Evolutionary conservation across 1,284 basidiomycete species (phyloP).

Genomic region (Tremellales sp.): DNA sequence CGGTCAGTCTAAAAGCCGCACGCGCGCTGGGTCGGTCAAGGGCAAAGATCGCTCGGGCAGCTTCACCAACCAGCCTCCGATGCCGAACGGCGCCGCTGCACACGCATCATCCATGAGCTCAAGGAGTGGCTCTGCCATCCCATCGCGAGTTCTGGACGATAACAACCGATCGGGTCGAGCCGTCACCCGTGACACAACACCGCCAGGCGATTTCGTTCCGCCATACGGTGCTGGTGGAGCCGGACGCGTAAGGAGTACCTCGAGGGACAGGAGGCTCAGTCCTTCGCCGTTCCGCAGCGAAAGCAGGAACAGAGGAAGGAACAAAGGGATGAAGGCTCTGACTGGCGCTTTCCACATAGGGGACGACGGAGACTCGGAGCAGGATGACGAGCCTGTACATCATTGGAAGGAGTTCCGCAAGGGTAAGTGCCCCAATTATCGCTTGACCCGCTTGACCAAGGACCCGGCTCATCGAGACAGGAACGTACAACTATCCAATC

Average conservation of each 20-base stretch:
- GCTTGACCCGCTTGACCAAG: not conserved
- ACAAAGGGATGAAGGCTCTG: slow-evolving; percentile 47
- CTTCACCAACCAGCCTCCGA: slow-evolving; percentile 1
- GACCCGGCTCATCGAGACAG: slow-evolving; percentile 45
- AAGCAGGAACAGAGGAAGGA: slow-evolving; percentile 43
- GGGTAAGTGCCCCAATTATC: slow-evolving; percentile 54
- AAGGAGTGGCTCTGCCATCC: not conserved
- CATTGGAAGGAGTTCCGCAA: slow-evolving; percentile 88
- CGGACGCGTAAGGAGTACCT: slow-evolving; percentile 14
- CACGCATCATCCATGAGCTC: slow-evolving; percentile 3
- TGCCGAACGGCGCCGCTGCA: not conserved
- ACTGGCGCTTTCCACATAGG: slow-evolving; percentile 38
- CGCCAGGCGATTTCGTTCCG: slow-evolving; percentile 17
- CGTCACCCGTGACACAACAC: not conserved
- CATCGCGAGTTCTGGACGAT: not conserved
- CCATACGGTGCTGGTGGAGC: slow-evolving; percentile 37
- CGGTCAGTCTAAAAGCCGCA: slow-evolving; percentile 8
- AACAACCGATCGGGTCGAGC: not conserved
- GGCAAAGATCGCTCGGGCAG: slow-evolving; percentile 14
- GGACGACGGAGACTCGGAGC: slow-evolving; percentile 53
- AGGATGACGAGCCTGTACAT: slow-evolving; percentile 44
- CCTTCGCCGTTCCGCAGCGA: slow-evolving; percentile 27
- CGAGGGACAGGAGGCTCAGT: slow-evolving; percentile 20
- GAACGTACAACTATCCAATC: slow-evolving; percentile 92
- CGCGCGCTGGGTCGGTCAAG: slow-evolving; percentile 11